Conservation (phyloP, 2,329 filamentous ascomycete species). For the Fusarium sp. region DNA sequence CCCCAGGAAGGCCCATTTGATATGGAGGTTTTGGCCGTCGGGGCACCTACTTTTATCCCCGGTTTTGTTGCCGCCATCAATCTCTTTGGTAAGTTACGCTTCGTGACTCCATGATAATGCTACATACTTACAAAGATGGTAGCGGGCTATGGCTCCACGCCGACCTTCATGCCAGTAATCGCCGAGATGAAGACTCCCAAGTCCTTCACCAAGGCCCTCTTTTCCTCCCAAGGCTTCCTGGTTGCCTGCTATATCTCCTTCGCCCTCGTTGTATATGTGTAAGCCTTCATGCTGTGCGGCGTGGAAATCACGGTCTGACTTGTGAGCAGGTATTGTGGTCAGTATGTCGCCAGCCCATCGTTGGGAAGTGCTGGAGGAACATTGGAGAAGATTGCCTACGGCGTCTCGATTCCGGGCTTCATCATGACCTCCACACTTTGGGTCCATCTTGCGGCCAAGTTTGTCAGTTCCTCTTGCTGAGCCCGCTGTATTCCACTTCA, state of each 20-base stretch:
- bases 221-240: constrained; percentile 26
- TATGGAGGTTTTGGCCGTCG: constrained; percentile 47
- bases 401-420: constrained; percentile 41
- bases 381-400: constrained; percentile 39
- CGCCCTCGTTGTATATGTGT: constrained; percentile 34
- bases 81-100: constrained; percentile 35
- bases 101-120: background rate
- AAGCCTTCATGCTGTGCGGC: background rate
- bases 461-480: background rate
- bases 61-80: constrained; percentile 41
- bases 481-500: background rate
- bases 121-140: background rate
- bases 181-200: constrained; percentile 37
- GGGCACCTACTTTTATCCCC: constrained; percentile 36
- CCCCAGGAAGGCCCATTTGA: constrained; percentile 37
- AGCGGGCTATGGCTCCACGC: constrained; percentile 36
- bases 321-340: constrained; percentile 52
- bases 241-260: constrained; percentile 29
- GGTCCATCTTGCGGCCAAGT: constrained; percentile 40
- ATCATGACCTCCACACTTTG: constrained; percentile 42
- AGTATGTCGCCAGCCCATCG: constrained; percentile 56
- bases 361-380: constrained; percentile 48
- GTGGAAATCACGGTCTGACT: background rate
- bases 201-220: constrained; percentile 29
- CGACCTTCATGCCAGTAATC: constrained; percentile 41